These are phyloP conservation scores for Pyrus hybrid DNA, from an alignment of 331 rosid species.

Conservation along the genomic window DNA sequence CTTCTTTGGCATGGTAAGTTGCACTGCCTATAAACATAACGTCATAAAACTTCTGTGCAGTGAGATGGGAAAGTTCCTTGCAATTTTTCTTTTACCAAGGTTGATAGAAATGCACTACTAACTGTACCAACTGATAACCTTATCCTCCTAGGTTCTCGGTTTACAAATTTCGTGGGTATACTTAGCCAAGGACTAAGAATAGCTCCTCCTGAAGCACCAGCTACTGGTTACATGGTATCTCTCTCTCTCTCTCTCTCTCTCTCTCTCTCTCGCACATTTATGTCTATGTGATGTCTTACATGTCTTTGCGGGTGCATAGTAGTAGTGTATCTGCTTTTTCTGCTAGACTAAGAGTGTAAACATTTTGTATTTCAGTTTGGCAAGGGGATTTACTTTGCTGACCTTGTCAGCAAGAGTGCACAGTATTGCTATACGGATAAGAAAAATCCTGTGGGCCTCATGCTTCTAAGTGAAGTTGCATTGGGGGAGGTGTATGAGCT, in stretches of 20 bases:
- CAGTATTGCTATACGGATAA: conserved; percentile 93
- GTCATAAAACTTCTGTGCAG: not conserved
- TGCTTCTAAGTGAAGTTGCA: conserved; percentile 93
- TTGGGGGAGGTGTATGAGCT: conserved; percentile 81
- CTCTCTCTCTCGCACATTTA: not conserved
- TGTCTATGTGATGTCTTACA: not conserved
- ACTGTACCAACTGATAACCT: not conserved
- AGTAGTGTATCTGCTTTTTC: not conserved
- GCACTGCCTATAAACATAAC: not conserved
- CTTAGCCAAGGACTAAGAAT: conserved; percentile 95
- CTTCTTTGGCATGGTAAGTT: conserved; percentile 96
- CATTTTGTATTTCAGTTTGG: conserved; percentile 65
- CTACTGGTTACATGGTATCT: conserved; percentile 92
- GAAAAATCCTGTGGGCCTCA: conserved; percentile 78
- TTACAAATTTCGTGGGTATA: conserved; percentile 91
- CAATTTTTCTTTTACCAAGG: not conserved
- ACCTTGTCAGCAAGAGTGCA: conserved; percentile 93
- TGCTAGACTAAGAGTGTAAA: conserved; percentile 1
- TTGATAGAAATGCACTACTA: not conserved
- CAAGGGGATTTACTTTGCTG: conserved; percentile 96
- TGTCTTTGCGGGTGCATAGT: not conserved
- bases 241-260: not conserved
- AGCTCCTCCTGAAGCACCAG: conserved; percentile 99
- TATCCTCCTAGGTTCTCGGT: conserved; percentile 61
- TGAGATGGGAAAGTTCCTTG: not conserved